Evolutionary conservation across 306 rosid genomes (phyloP), one percentile per base, ranked within the genome.

Genomic region (Rubus parviflorus): DNA sequence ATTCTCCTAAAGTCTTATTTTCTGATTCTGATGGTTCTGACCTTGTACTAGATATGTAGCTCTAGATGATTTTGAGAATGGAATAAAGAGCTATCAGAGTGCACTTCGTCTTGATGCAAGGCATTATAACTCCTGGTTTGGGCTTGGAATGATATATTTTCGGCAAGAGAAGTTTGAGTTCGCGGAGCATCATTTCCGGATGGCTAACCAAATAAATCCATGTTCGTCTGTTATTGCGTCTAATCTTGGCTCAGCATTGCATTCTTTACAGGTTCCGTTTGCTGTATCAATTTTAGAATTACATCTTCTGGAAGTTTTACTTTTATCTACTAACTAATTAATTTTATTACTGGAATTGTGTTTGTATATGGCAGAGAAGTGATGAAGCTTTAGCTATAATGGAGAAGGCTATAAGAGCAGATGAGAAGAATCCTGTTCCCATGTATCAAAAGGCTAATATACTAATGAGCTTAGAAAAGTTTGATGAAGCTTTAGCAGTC

Each of bases 401-500:
- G 99, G 99, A 93, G 86, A 90, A 79, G 75, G 99, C 99, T 70
- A 96, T 96, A 72, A 76, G 77, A 77, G 97, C 99, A 9, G 99
- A 96, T 85, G 88, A 85, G 89, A 93, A 91, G 86, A 96, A 96
- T 77, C 99, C 99, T 45, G 90, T 96, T 80, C 99, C 99, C 53
- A 96, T 93, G 97, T 96, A 92, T 89, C 99, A 96, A 72, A 96
- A 96, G 90, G 99, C 99, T 57, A 93, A 83, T 75, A 93, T 96
- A 82, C 90, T 96, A 40, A 68, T 87, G 88, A 86, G 89, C 81
- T 83, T 93, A 81, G 97, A 91, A 71, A 85, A 68, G 22, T 93
- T 88, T 54, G 97, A 96, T 1, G 90, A 93, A 79, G 99, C 99
- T 52, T 75, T 96, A 83, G 92, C 86, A 74, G 97, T 91, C 75